These are phyloP conservation scores for Zostera marina DNA, from an alignment of 116 monocot species.

Conservation along the genomic window DNA sequence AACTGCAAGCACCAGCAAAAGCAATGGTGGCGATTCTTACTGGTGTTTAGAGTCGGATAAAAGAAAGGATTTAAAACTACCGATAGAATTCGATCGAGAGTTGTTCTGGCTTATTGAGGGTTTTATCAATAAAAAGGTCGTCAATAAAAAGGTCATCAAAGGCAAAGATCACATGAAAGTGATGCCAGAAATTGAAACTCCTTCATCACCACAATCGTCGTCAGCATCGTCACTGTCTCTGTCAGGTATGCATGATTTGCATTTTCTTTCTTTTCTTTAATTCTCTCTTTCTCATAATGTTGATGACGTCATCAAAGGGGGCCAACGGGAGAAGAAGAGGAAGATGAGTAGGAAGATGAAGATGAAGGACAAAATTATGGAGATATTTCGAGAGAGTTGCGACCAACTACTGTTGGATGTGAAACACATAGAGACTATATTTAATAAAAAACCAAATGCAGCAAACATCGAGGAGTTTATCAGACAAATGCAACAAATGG, in stretches of 20 bases:
- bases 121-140: conserved; percentile 1
- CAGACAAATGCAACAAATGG: conserved; percentile 12
- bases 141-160: too few species aligned
- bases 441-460: conserved; percentile 7
- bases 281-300: too few species aligned
- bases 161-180: too few species aligned
- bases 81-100: conserved; percentile 7
- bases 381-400: neutral
- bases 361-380: neutral
- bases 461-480: conserved; percentile 10
- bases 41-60: conserved; percentile 5
- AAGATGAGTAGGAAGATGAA: too few species aligned
- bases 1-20: neutral
- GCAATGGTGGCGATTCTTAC: conserved; percentile 3
- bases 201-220: too few species aligned
- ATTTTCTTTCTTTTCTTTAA: too few species aligned
- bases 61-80: neutral
- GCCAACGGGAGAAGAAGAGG: neutral
- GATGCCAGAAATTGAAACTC: too few species aligned
- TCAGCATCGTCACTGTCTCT: too few species aligned
- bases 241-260: too few species aligned
- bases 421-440: conserved; percentile 10
- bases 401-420: conserved; percentile 9
- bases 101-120: conserved; percentile 11
- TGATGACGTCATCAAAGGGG: too few species aligned